Base-by-base conservation (phyloP, 257 asterid genomes). In the Craterostigma plantagineum region DNA sequence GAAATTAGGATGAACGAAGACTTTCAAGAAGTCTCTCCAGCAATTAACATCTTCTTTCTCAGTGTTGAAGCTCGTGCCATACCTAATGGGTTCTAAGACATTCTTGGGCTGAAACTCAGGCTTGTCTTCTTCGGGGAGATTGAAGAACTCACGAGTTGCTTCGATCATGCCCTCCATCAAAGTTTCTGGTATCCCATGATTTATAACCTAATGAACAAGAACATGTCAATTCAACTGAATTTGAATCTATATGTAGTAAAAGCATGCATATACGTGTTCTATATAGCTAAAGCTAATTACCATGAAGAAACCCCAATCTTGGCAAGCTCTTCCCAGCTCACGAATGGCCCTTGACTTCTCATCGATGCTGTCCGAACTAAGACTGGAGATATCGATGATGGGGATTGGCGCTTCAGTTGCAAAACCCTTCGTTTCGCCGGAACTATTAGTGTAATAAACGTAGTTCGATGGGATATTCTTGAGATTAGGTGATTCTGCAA, bases 11-110 rank as follows among this genome's bases (percentile, higher is more conserved):
- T 83, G 91, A 13, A 83, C 73, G 42, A 65, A 56, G 34, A 83
- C 49, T 65, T 79, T 83, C 47, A 83, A 63, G 62, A 67, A 83
- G 58, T 82, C 95, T 54, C 92, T 76, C 95, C 95, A 83, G 52
- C 61, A 68, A 38, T 53, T 59, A 9, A 52, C 27, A 23, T 42
- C 42, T 11, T 83, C 93, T 10, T 46, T 69, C 0, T 70, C 61
- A 33, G 77, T 42, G 45, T 79, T 79, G 57, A 73, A 79, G 70
- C 93, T 83, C 27, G 93, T 79, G 9, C 93, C 95, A 34, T 58
- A 79, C 52, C 86, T n/a, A n/a, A n/a, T n/a, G n/a, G n/a, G n/a
- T n/a, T n/a, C n/a, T n/a, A n/a, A n/a, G n/a, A n/a, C n/a, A n/a
- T n/a, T n/a, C n/a, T n/a, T n/a, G n/a, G n/a, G n/a, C n/a, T n/a